Conservation (phyloP, 2,329 filamentous ascomycete genomes). For the Clarireedia sp. region DNA sequence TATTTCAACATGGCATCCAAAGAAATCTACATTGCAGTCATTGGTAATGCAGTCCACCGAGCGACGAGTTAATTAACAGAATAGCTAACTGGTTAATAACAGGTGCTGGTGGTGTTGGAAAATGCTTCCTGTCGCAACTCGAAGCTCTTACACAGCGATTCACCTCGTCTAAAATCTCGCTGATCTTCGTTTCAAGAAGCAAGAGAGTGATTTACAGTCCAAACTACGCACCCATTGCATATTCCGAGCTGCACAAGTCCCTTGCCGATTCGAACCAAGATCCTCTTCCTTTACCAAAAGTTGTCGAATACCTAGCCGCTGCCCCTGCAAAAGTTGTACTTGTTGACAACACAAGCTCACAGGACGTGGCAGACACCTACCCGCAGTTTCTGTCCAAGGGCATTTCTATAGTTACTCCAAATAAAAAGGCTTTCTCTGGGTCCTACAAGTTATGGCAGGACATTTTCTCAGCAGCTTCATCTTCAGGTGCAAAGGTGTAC, state of each 20-base stretch:
- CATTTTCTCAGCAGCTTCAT: slow-evolving; percentile 68
- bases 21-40: slow-evolving; percentile 37
- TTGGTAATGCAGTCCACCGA: slow-evolving; percentile 30
- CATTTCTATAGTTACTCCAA: slow-evolving; percentile 88
- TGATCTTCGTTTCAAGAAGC: slow-evolving; percentile 81
- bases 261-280: slow-evolving; percentile 57
- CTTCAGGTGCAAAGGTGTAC: slow-evolving; percentile 73
- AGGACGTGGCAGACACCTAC: slow-evolving; percentile 76
- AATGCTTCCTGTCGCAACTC: slow-evolving; percentile 81
- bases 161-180: slow-evolving; percentile 56
- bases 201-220: slow-evolving; percentile 71
- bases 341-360: slow-evolving; percentile 92
- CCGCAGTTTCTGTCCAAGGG: slow-evolving; percentile 72
- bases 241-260: slow-evolving; percentile 52
- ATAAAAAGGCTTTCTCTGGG: slow-evolving; percentile 96
- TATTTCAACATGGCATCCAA: slow-evolving; percentile 24
- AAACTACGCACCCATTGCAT: slow-evolving; percentile 60
- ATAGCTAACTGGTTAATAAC: neutral
- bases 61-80: slow-evolving; percentile 16
- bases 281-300: slow-evolving; percentile 59
- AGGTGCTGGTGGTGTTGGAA: slow-evolving; percentile 91
- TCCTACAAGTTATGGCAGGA: slow-evolving; percentile 74
- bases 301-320: slow-evolving; percentile 68
- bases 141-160: slow-evolving; percentile 57
- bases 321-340: slow-evolving; percentile 74